Evolutionary conservation across 345 rosid species (phyloP), one percentile per base, ranked within the genome.

Genomic region (Excoecaria cochinchinensis): DNA sequence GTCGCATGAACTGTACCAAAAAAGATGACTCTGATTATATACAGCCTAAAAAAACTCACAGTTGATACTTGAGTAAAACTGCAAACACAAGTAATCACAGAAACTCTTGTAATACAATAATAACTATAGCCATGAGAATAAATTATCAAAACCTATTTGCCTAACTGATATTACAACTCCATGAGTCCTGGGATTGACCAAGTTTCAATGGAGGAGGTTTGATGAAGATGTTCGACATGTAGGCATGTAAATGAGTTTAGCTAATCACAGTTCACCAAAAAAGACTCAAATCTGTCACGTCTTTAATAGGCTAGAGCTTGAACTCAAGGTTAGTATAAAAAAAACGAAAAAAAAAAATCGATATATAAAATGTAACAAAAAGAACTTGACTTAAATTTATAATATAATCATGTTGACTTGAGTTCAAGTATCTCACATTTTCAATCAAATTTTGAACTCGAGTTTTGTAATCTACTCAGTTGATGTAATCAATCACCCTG

Each of bases 1-100:
- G 95, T 22, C 94, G 86, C 94, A 88, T 88, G 85, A 91, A 91
- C 94, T 91, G 83, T 50, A 31, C 13, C 65, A 40, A 77, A 71
- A 60, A 81, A 52, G 3, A 74, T 44, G 24, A 74, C 17, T 61
- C 24, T 14, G 14, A 70, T 79, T 64, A 57, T 52, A 38, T 19
- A 22, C 62, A 50, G n/a, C 10, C 47, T 51, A 46, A 16, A 42
- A 39, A 15, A 15, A 11, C 8, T 4, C 21, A 62, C 3, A 14
- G 67, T 44, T 38, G 15, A 13, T 5, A 14, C 8, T 16, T 22
- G 56, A 48, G 19, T 3, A 22, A 14, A 8, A 24, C 64, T 21
- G 14, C 38, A 67, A 59, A 42, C 31, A 58, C 22, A 39, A 17
- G 8, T 38, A 59, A 50, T 39, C 16, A 56, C 56, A 71, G 47